Evolutionary conservation across 225 moss, liverwort and hornwort species (phyloP).

Genomic region (Lunularia cruciata): DNA sequence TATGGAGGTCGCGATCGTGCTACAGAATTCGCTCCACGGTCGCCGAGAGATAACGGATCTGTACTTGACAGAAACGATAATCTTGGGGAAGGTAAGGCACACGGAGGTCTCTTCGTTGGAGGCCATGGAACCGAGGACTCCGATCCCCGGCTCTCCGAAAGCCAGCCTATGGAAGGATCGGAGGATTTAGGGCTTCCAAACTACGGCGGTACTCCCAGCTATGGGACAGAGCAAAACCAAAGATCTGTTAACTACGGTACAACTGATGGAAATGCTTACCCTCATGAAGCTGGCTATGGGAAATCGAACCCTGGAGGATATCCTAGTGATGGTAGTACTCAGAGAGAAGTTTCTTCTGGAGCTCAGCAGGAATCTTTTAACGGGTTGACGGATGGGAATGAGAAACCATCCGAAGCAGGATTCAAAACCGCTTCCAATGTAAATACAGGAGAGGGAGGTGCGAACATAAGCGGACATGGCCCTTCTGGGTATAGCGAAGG

Average conservation of each 20-base stretch:
- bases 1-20: constrained; percentile 11
- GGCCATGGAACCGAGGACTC: neutral
- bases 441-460: neutral
- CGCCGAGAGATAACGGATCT: neutral
- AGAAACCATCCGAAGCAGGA: too few relatives aligned
- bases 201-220: too few relatives aligned
- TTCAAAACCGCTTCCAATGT: neutral
- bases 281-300: neutral
- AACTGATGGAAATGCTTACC: neutral
- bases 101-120: neutral
- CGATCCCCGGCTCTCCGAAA: neutral
- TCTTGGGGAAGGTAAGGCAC: neutral
- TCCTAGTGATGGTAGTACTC: neutral
- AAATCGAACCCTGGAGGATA: neutral
- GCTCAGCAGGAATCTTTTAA: too few relatives aligned
- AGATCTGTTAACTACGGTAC: neutral
- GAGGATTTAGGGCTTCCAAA: too few relatives aligned
- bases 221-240: too few relatives aligned
- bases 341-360: too few relatives aligned
- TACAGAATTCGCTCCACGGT: neutral
- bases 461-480: neutral
- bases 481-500: neutral
- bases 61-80: neutral
- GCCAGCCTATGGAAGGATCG: neutral
- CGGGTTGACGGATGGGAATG: too few relatives aligned